Base-by-base conservation (phyloP, 345 rosid genomes). In the Pistacia vera region DNA sequence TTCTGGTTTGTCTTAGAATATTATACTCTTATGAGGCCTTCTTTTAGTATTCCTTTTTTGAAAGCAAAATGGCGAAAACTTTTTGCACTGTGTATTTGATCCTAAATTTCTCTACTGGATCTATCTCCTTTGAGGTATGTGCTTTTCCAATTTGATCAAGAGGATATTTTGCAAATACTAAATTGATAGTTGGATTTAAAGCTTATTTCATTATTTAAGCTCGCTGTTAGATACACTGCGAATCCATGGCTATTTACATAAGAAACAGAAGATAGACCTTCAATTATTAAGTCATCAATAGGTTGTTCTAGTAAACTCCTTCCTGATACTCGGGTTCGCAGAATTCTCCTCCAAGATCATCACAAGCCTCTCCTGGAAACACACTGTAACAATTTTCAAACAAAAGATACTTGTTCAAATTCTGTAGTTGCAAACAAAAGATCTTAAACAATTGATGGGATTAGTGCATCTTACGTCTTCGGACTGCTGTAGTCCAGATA, bases 261-360 rank as follows among this genome's bases (percentile, higher is more conserved):
- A 56, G 20, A 57, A 59, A 54, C 13, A 58, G 51, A 65, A 30
- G 60, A 3, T 17, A 72, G 35, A 33, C 9, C 5, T 49, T 73
- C 60, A 20, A 22, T 55, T 18, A 48, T 18, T 62, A 18, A 30
- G 25, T 52, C 52, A 35, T 55, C 8, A 8, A 61, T 12, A 70
- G 11, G 71, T 1, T 60, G 65, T 70, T 80, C 75, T 71, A 83
- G 33, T 78, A 68, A 60, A 73, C 88, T 82, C 82, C 86, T 65
- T 35, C 80, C 78, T 85, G 86, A 59, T 82, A 89, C 60, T 86
- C 94, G 17, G 92, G 84, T 54, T 86, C 88, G 8, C 98, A 91
- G 89, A 95, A 95, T 80, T 95, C 95, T 74, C 97, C 98, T 70
- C 98, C 97, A 49, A 93, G 97, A 85, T 91, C 95, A 79, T 95